These are phyloP conservation scores for Quercus dentata DNA, from an alignment of 306 rosid genomes.

Conservation along the genomic window DNA sequence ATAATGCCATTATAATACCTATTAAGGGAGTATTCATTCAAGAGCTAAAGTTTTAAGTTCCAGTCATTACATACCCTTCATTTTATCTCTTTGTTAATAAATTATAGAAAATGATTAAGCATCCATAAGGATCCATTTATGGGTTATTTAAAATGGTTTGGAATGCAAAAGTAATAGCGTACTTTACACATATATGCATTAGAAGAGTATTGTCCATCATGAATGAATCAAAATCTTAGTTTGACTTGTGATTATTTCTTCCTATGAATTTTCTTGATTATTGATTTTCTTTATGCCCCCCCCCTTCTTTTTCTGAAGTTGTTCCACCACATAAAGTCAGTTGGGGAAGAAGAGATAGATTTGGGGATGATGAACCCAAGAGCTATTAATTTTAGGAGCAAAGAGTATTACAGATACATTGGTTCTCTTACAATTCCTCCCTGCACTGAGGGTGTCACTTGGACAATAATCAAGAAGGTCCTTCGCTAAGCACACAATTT, in stretches of 20 bases:
- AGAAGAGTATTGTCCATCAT: not conserved
- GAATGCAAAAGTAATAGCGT: too few species aligned
- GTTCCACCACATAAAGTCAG: slow-evolving; percentile 28
- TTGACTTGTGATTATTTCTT: not conserved
- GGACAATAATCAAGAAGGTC: slow-evolving; percentile 69
- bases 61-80: too few species aligned
- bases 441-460: slow-evolving; percentile 66
- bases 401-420: slow-evolving; percentile 66
- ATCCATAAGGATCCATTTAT: too few species aligned
- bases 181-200: not conserved
- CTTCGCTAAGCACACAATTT: not conserved
- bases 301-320: slow-evolving; percentile 25
- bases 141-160: too few species aligned
- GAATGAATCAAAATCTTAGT: not conserved
- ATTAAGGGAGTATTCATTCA: too few species aligned
- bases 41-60: not conserved
- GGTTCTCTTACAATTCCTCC: slow-evolving; percentile 85
- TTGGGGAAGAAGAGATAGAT: slow-evolving; percentile 35
- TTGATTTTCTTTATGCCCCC: not conserved
- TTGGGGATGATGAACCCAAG: slow-evolving; percentile 54
- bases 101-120: too few species aligned
- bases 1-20: too few species aligned
- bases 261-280: not conserved
- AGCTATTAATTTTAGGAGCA: slow-evolving; percentile 43
- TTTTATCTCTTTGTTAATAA: too few species aligned